A percentile compares a stretch with the other conserved stretches of the same genome.
phyloP scores from a whole-genome alignment of 805 yeast species.

The Kodamaea kaohsiungensis region DNA sequence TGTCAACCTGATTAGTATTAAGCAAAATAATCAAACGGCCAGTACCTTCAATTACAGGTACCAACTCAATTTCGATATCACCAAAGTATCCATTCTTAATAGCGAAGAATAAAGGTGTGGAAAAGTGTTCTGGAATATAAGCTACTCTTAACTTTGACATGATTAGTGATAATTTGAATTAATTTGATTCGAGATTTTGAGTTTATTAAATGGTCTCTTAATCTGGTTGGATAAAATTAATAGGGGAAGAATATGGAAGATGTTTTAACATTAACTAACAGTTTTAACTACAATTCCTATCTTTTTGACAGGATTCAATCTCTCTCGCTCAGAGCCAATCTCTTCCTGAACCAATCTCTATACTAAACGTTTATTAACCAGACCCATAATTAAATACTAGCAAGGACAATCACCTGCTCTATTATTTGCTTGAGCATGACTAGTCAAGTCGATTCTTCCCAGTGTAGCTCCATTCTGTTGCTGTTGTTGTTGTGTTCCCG shows the following conservation, averaged over 20 bases:
- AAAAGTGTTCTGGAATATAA: conserved; percentile 88
- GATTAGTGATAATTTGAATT: background rate
- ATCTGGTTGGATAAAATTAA: background rate
- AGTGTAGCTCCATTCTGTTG: conserved; percentile 10
- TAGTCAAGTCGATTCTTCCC: conserved; percentile 40
- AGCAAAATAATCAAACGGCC: conserved; percentile 82
- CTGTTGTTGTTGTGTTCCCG: conserved; percentile 15
- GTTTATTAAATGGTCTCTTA: background rate
- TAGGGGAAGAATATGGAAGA: background rate
- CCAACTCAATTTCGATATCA: conserved; percentile 54
- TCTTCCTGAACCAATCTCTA: too few relatives aligned
- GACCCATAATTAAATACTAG: conserved; percentile 8
- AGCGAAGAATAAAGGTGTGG: conserved; percentile 83
- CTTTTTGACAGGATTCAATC: too few relatives aligned
- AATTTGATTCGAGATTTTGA: background rate
- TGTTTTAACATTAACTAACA: too few relatives aligned
- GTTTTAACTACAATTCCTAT: too few relatives aligned
- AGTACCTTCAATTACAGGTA: conserved; percentile 82
- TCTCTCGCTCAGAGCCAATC: too few relatives aligned
- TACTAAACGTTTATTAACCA: conserved; percentile 1
- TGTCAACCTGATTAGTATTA: conserved; percentile 62
- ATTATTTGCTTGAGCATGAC: conserved; percentile 5
- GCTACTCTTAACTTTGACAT: conserved; percentile 56
- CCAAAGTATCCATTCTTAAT: conserved; percentile 55
- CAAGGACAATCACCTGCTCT: conserved; percentile 24